phyloP scores from a whole-genome alignment of 495 filamentous ascomycete species.

The Xylaria cubensis region DNA sequence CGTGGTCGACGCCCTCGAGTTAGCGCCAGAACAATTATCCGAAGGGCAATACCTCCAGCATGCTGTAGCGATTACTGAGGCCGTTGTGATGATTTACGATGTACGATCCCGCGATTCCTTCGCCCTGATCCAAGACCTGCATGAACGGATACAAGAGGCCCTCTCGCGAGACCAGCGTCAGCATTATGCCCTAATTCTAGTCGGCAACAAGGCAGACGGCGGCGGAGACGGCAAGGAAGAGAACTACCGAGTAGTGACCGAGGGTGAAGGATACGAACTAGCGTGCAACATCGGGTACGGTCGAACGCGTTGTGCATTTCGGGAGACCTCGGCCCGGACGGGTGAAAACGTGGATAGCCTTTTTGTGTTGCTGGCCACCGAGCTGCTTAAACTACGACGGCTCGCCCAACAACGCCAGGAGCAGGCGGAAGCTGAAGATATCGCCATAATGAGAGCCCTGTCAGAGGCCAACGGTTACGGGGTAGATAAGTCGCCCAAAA shows the following conservation, averaged over 20 bases:
- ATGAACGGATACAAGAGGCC: constrained; percentile 40
- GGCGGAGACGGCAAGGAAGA: constrained; percentile 32
- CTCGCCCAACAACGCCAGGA: constrained; percentile 36
- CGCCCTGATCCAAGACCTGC: constrained; percentile 34
- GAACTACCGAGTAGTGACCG: constrained; percentile 32
- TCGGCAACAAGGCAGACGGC: constrained; percentile 46
- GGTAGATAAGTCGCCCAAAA: constrained; percentile 18
- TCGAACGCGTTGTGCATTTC: constrained; percentile 32
- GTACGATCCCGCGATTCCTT: constrained; percentile 46
- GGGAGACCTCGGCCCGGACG: constrained; percentile 49
- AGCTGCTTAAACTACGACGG: constrained; percentile 39
- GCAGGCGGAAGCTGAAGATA: constrained; percentile 25
- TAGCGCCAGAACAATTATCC: constrained; percentile 44
- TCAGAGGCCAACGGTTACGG: constrained; percentile 7
- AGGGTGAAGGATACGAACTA: constrained; percentile 38
- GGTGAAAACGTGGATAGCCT: constrained; percentile 45
- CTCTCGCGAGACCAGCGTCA: constrained; percentile 28
- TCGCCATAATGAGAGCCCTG: constrained; percentile 11
- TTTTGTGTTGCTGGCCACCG: constrained; percentile 41
- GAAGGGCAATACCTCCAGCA: constrained; percentile 43
- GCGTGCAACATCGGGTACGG: constrained; percentile 33
- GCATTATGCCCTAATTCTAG: constrained; percentile 44
- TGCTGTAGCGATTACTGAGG: constrained; percentile 50
- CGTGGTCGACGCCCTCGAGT: constrained; percentile 47
- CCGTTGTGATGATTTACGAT: constrained; percentile 49